phyloP scores from a whole-genome alignment of 495 filamentous ascomycete species.

The Hypomontagnella submonticulosa region DNA sequence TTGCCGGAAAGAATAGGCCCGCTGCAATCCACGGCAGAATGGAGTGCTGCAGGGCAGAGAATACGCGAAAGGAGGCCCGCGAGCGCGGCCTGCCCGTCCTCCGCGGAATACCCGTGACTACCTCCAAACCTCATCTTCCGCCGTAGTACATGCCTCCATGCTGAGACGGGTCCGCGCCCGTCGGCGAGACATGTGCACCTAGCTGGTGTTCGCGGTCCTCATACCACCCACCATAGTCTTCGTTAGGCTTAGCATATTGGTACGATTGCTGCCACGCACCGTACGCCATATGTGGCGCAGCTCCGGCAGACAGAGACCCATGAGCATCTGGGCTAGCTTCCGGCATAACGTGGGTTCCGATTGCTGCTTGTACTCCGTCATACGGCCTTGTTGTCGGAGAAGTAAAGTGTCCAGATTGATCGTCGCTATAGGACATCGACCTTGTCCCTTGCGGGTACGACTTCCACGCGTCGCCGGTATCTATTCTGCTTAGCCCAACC shows the following conservation, averaged over 20 bases:
- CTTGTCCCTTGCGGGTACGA: constrained; percentile 54
- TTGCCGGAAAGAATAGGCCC: not conserved
- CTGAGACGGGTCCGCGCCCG: constrained; percentile 43
- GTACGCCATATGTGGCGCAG: constrained; percentile 54
- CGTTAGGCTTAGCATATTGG: constrained; percentile 52
- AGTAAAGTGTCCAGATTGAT: constrained; percentile 43
- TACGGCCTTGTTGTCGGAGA: constrained; percentile 38
- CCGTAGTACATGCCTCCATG: constrained; percentile 50
- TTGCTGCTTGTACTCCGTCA: constrained; percentile 53
- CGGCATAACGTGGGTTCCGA: constrained; percentile 46
- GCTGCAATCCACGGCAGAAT: constrained; percentile 8
- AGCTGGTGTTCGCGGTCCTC: constrained; percentile 49
- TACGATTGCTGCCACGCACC: constrained; percentile 58
- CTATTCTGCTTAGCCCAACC: constrained; percentile 26
- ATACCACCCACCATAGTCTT: constrained; percentile 56
- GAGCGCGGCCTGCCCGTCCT: constrained; percentile 11
- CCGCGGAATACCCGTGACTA: constrained; percentile 4
- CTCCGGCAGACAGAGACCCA: constrained; percentile 55
- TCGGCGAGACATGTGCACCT: constrained; percentile 42
- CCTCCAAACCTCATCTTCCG: constrained; percentile 26
- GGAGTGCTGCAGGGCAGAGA: not conserved
- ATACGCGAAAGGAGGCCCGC: not conserved
- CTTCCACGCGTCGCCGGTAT: constrained; percentile 49
- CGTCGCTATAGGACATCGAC: constrained; percentile 58
- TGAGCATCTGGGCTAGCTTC: constrained; percentile 49